Percentiles rank a stretch among this genome's conserved stretches.
Evolutionary conservation across 2,329 filamentous ascomycete species (phyloP).

Genomic region (Lecanosticta acicola): DNA sequence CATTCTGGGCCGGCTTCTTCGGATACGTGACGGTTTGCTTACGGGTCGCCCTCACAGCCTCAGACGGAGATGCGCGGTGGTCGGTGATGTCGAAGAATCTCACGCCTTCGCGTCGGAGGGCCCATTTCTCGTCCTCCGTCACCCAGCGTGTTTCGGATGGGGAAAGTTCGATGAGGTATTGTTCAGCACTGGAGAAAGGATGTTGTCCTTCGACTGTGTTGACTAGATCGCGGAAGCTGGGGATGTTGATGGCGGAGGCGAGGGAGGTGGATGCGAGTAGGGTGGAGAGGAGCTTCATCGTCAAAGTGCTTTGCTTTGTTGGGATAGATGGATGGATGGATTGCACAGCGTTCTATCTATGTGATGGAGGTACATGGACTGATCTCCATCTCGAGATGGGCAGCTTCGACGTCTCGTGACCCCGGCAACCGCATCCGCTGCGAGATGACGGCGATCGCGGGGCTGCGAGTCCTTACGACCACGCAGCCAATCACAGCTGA

Average conservation of each 20-base stretch:
- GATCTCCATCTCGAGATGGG: not conserved
- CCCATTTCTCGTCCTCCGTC: constrained; percentile 93
- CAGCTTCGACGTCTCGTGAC: not conserved
- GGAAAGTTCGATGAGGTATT: constrained; percentile 75
- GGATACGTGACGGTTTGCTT: constrained; percentile 58
- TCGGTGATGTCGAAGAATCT: constrained; percentile 95
- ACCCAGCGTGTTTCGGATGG: constrained; percentile 81
- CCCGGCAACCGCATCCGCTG: not conserved
- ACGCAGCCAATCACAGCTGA: not conserved
- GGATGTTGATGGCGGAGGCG: constrained; percentile 21
- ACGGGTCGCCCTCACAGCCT: constrained; percentile 2
- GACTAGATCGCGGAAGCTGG: constrained; percentile 17
- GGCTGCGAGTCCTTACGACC: not conserved
- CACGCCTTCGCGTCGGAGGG: constrained; percentile 69
- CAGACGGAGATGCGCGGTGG: not conserved
- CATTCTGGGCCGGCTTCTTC: constrained; percentile 57
- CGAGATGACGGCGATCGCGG: not conserved
- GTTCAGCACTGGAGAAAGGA: constrained; percentile 38
- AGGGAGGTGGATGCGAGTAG: constrained; percentile 20
- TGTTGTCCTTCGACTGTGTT: constrained; percentile 24
- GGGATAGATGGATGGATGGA: not conserved
- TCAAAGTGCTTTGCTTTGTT: not conserved
- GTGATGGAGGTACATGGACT: not conserved
- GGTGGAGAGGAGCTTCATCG: constrained; percentile 22
- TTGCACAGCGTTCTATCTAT: no score